Conservation (phyloP, 1,284 basidiomycete genomes). For the Marasmius tenuissimus region DNA sequence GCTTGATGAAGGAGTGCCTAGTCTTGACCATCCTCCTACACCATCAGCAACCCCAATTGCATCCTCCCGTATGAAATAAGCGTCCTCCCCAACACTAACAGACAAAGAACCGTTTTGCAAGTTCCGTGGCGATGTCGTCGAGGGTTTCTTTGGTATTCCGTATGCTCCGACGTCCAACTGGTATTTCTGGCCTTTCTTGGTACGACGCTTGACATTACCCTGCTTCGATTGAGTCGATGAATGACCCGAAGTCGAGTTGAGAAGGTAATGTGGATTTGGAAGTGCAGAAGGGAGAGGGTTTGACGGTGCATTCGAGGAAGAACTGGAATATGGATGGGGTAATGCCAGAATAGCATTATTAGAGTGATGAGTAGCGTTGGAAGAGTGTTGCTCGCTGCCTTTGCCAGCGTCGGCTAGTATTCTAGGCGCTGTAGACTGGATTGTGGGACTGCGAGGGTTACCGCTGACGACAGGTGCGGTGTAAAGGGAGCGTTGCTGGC, state of each 20-base stretch:
- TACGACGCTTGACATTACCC: not conserved
- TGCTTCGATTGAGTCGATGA: not conserved
- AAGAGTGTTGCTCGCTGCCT: not conserved
- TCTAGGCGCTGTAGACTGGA: not conserved
- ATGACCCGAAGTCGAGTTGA: not conserved
- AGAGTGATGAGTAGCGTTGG: not conserved
- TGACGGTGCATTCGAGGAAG: not conserved
- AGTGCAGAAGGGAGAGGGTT: not conserved
- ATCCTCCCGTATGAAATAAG: conserved; percentile 81
- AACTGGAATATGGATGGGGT: not conserved
- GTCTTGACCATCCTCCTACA: conserved; percentile 83
- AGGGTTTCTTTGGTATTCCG: conserved; percentile 54
- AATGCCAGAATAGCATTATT: not conserved
- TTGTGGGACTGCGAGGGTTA: not conserved
- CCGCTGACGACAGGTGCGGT: not conserved
- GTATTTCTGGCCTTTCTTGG: not conserved
- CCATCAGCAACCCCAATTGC: conserved; percentile 89
- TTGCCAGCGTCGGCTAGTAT: not conserved
- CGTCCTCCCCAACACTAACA: conserved; percentile 83
- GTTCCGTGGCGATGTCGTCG: not conserved
- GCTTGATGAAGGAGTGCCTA: conserved; percentile 2
- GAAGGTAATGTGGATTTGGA: not conserved
- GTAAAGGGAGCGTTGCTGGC: not conserved
- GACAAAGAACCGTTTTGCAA: conserved; percentile 35
- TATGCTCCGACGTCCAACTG: conserved; percentile 75